Percentiles rank a stretch among this genome's conserved stretches.
phyloP scores from a whole-genome alignment of 2,329 filamentous ascomycete species.

The Fusarium graminum region DNA sequence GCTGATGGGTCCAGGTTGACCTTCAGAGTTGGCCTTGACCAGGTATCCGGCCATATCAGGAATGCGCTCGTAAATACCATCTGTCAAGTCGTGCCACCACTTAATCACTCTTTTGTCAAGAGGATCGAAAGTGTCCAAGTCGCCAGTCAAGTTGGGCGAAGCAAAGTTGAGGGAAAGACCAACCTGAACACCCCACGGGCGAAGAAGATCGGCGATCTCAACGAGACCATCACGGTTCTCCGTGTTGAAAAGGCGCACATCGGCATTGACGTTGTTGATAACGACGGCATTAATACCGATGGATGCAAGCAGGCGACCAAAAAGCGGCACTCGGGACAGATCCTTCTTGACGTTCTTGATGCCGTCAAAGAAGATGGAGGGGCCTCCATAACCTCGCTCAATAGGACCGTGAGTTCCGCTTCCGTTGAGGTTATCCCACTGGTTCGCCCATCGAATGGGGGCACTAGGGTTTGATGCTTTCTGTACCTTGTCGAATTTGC shows the following conservation, averaged over 20 bases:
- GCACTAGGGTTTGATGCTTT: constrained; percentile 69
- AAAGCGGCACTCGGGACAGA: constrained; percentile 70
- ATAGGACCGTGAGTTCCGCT: constrained; percentile 63
- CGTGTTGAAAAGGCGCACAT: constrained; percentile 66
- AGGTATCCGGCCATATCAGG: constrained; percentile 78
- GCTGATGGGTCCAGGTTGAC: constrained; percentile 75
- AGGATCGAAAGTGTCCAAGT: constrained; percentile 73
- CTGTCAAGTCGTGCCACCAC: constrained; percentile 73
- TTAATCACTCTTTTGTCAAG: constrained; percentile 69
- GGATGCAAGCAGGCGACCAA: constrained; percentile 75
- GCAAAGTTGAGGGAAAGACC: constrained; percentile 78
- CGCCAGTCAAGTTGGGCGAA: constrained; percentile 69
- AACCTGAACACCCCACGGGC: constrained; percentile 75
- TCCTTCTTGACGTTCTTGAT: constrained; percentile 67
- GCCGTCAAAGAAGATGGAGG: constrained; percentile 74
- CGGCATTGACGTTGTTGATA: constrained; percentile 80
- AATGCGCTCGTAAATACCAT: constrained; percentile 69
- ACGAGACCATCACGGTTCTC: constrained; percentile 71
- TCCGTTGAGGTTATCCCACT: constrained; percentile 78
- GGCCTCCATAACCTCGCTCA: constrained; percentile 76
- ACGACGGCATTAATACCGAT: constrained; percentile 75
- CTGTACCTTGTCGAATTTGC: constrained; percentile 61
- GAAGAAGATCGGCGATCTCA: constrained; percentile 73
- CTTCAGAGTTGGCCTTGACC: constrained; percentile 79
- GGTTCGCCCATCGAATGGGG: constrained; percentile 76